Percentiles rank a stretch among this genome's conserved stretches.
Evolutionary conservation across 768 basidiomycete species (phyloP).

Genomic region (Collybiopsis luxurians): DNA sequence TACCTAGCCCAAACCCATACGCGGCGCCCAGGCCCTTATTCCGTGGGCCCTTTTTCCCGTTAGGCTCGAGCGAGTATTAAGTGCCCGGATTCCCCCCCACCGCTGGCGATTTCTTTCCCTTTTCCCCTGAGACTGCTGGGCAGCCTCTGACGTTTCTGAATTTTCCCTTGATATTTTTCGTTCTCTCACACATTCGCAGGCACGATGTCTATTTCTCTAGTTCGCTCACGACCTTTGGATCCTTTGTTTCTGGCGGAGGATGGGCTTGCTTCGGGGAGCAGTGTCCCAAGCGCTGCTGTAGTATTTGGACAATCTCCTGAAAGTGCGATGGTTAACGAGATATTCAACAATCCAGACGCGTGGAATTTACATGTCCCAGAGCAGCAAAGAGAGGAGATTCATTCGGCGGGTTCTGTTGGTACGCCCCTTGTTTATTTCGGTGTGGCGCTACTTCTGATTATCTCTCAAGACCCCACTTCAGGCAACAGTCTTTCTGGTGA

Average conservation of each 20-base stretch:
- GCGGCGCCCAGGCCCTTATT: too few species aligned
- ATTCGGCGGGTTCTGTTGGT: background rate
- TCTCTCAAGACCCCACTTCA: background rate
- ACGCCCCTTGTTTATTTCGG: too few species aligned
- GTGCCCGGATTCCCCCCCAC: too few species aligned
- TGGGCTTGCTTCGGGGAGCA: conserved; percentile 1
- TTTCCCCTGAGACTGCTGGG: conserved; percentile 8
- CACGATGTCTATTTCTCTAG: background rate
- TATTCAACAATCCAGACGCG: conserved; percentile 9
- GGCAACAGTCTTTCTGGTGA: background rate
- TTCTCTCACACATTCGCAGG: background rate
- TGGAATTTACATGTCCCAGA: background rate
- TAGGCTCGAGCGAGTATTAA: too few species aligned
- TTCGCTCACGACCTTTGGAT: background rate
- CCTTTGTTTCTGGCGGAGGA: conserved; percentile 4
- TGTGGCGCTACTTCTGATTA: background rate
- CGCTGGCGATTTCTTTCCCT: background rate
- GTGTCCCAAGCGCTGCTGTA: background rate
- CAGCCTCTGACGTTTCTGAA: too few species aligned
- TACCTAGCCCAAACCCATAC: too few species aligned
- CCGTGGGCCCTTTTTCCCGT: too few species aligned
- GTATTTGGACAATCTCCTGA: background rate
- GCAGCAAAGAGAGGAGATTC: background rate
- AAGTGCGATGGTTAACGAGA: conserved; percentile 7
- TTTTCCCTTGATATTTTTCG: too few species aligned